Base-by-base conservation (phyloP, 1,284 basidiomycete genomes). In the Boletus mariae region DNA sequence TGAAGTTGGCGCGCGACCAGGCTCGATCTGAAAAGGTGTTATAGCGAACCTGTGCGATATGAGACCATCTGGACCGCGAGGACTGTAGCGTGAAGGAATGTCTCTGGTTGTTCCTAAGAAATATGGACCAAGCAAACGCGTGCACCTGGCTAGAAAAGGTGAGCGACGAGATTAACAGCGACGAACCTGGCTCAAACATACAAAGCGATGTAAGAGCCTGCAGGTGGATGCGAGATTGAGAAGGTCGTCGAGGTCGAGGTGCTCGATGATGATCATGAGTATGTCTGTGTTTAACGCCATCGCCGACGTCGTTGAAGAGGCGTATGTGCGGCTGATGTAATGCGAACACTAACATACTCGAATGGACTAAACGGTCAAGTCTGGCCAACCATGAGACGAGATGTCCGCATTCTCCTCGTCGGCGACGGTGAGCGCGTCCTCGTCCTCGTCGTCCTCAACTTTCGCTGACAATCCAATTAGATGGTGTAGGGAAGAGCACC, bases 401-500 rank as follows among this genome's bases (percentile, higher is more conserved):
- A 94, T 81, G 90, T 94, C 49, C 84, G 94, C 61, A 94, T 97
- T 68, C 84, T 96, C 59, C 82, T 98, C 65, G 92, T 96, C 56
- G 94, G 94, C 59, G 95, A 98, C 73, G 91, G 92, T 89, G 66
- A 68, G 82, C 52, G 37, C 58, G 49, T 59, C 49, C 44, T 54
- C 54, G 47, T 31, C 49, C 43, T 54, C 55, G 45, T 29, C 47
- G 29, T 48, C 40, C n/a, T 17, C 29, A 5, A 28, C 49, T 10
- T 35, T 1, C 38, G 1, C 32, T 55, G 20, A 59, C 48, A 41
- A 44, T 48, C 42, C 26, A 6, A 10, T 29, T 66, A 94, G 93
- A 94, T 76, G 90, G 90, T 60, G 93, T 95, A 62, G 93, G 93
- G 60, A 96, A 96, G 78, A 94, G 91, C 71, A 93, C 92, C 41